Evolutionary conservation across 2,329 filamentous ascomycete species (phyloP).

Genomic region (Nemania sp.): DNA sequence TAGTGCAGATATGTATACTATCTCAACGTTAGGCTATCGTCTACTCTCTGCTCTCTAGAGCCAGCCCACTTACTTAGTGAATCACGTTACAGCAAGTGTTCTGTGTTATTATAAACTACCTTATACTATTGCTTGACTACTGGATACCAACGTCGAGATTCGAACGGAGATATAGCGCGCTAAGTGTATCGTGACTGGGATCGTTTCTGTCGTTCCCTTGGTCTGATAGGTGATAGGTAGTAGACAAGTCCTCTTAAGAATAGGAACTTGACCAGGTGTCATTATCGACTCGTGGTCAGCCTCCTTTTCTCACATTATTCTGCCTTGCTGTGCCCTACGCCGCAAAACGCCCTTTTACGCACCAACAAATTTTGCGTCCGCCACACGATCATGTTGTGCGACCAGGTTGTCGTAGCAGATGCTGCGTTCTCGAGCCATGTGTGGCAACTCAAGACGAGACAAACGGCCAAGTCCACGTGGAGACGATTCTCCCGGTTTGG

Average conservation of each 20-base stretch:
- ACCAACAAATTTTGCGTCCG: background rate
- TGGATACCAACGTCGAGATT: background rate
- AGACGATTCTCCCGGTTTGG: conserved; percentile 6
- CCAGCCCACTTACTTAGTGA: background rate
- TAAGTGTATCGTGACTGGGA: background rate
- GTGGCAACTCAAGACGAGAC: conserved; percentile 6
- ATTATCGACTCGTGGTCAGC: conserved; percentile 14
- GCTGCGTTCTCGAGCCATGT: background rate
- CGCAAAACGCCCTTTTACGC: background rate
- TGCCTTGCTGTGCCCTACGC: conserved; percentile 23
- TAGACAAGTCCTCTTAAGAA: no score
- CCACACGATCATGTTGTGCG: background rate
- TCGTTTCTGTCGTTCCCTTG: background rate
- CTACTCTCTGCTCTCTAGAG: background rate
- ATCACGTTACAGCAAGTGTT: background rate
- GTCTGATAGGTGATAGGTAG: background rate
- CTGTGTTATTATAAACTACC: background rate
- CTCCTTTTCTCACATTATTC: conserved; percentile 21
- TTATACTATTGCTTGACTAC: background rate
- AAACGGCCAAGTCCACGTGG: conserved; percentile 21
- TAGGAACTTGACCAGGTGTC: background rate
- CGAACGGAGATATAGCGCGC: background rate
- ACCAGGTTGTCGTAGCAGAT: background rate
- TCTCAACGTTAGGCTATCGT: background rate
- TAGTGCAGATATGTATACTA: background rate